These are phyloP conservation scores for Talaromyces sp. DNA, from an alignment of 2,329 filamentous ascomycete species.

Conservation along the genomic window DNA sequence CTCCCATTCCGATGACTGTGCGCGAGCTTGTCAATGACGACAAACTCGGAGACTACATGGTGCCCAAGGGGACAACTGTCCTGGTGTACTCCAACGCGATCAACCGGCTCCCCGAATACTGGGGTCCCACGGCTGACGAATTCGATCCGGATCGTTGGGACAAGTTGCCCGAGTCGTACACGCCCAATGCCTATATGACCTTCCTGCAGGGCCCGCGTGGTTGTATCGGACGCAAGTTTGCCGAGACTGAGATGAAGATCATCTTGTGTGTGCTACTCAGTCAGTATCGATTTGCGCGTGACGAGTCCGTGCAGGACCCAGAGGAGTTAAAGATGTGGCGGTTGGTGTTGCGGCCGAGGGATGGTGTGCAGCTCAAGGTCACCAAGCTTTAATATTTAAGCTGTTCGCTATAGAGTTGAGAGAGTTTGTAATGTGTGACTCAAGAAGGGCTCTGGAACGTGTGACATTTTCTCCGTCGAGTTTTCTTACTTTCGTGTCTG, in stretches of 20 bases:
- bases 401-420: no score
- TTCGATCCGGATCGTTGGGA: slow-evolving; percentile 44
- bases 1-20: slow-evolving; percentile 44
- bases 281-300: slow-evolving; percentile 30
- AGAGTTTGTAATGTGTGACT: neutral
- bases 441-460: neutral
- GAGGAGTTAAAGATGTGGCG: slow-evolving; percentile 48
- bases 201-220: slow-evolving; percentile 28
- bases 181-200: slow-evolving; percentile 31
- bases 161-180: slow-evolving; percentile 31
- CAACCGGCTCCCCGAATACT: slow-evolving; percentile 37
- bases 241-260: slow-evolving; percentile 33
- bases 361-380: slow-evolving; percentile 38
- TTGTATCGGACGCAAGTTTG: slow-evolving; percentile 30
- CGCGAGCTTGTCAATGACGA: slow-evolving; percentile 38
- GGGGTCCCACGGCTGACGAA: slow-evolving; percentile 35
- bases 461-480: neutral
- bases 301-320: slow-evolving; percentile 34
- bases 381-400: slow-evolving; percentile 14
- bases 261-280: slow-evolving; percentile 29
- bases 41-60: slow-evolving; percentile 33
- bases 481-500: neutral
- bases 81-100: slow-evolving; percentile 41
- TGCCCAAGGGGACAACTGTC: slow-evolving; percentile 41
- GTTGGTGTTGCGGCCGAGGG: slow-evolving; percentile 41